These are phyloP conservation scores for Annona cherimola DNA, from an alignment of 164 flowering plant genomes.

Conservation along the genomic window DNA sequence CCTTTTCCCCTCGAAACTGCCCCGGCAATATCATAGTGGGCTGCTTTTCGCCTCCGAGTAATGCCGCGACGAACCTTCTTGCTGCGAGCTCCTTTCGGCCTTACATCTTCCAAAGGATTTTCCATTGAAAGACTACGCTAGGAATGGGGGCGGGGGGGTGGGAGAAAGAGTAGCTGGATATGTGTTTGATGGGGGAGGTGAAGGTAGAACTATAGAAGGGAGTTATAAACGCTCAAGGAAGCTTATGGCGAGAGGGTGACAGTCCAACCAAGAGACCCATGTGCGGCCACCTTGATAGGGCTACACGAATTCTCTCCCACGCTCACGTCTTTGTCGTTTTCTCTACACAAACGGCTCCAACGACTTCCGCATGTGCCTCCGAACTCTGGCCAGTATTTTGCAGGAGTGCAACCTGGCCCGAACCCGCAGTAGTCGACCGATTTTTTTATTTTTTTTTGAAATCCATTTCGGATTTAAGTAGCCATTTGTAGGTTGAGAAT, in stretches of 20 bases:
- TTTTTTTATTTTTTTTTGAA: no score
- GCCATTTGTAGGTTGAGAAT: no score
- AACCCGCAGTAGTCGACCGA: no score
- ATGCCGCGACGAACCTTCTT: background rate
- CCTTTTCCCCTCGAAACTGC: background rate
- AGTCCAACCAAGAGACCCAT: conserved; percentile 19
- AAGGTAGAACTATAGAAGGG: background rate
- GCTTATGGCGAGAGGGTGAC: background rate
- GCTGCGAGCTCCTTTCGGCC: background rate
- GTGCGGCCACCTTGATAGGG: conserved; percentile 35
- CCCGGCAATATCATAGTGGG: background rate
- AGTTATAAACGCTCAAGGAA: conserved; percentile 6
- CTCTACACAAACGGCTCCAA: background rate
- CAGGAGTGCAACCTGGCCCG: no score
- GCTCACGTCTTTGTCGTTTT: conserved; percentile 25
- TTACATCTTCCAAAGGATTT: background rate
- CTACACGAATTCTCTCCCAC: conserved; percentile 10
- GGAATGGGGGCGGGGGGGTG: conserved; percentile 2
- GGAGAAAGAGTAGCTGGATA: background rate
- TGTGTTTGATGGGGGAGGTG: background rate
- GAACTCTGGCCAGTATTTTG: conserved; percentile 37
- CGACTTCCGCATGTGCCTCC: conserved; percentile 44
- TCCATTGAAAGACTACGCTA: background rate
- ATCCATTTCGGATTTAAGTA: no score
- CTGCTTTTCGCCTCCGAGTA: background rate